These are phyloP conservation scores for Pseudogymnoascus sp. DNA, from an alignment of 2,329 filamentous ascomycete genomes.

Conservation along the genomic window DNA sequence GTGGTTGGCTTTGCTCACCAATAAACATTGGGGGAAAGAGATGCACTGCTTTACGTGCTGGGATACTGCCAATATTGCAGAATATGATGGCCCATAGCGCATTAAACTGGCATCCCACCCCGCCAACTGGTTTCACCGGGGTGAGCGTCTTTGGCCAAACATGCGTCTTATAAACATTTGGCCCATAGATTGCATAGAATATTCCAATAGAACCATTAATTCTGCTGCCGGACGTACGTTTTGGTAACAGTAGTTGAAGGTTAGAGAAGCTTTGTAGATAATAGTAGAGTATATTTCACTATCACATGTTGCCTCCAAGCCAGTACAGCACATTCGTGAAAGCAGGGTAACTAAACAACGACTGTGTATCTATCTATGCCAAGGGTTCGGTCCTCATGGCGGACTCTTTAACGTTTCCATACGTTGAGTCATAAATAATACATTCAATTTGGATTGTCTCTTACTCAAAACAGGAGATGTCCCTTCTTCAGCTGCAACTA, in stretches of 20 bases:
- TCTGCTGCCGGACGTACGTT: not conserved
- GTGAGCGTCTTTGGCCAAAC: not conserved
- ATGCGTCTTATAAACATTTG: not conserved
- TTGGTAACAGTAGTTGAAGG: not conserved
- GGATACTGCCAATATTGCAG: not conserved
- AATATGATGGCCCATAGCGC: not conserved
- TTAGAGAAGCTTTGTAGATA: not conserved
- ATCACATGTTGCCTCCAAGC: not conserved
- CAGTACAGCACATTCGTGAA: not conserved
- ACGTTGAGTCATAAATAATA: conserved; percentile 5
- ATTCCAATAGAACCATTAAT: not conserved
- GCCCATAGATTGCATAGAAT: not conserved
- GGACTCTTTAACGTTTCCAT: not conserved
- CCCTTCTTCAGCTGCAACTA: not conserved
- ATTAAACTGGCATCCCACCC: not conserved
- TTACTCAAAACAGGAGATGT: not conserved
- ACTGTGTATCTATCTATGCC: conserved; percentile 2
- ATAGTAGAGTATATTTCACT: not conserved
- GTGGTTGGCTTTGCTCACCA: not conserved
- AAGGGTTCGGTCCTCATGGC: not conserved
- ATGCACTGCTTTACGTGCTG: not conserved
- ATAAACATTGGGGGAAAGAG: not conserved
- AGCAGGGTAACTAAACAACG: not conserved
- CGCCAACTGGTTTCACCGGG: not conserved
- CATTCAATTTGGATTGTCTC: conserved; percentile 4